Base-by-base conservation (phyloP, 352 stramenopile species). In the Blastocystis sp. region DNA sequence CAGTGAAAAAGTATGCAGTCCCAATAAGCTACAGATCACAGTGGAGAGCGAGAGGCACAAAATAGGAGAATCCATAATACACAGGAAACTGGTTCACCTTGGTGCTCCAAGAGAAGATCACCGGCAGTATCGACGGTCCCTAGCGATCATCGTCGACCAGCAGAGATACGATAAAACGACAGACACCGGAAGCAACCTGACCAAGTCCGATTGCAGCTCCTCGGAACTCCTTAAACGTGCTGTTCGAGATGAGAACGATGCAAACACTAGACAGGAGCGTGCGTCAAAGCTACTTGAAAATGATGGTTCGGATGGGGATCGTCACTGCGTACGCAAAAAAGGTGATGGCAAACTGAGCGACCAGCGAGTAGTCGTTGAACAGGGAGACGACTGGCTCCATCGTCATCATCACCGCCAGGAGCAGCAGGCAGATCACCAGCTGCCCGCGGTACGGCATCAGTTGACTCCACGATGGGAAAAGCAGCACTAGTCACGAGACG, bases 161-260 rank as follows among this genome's bases (percentile, higher is more conserved):
- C 18, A 26, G 11, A 8, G 13, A 11, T 41, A 89, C 78, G 11
- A 89, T 18, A 59, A 89, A 89, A 7, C 78, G 78, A 26, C 24
- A 76, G 11, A 89, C 11, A 26, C 41, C 39, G 13, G 13, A 56
- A 24, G 50, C 37, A 13, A 89, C 26, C 41, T 89, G 78, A 34
- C 78, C 78, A 20, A 89, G 18, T 55, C 78, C 78, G 13, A 79
- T 20, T 8, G 45, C 78, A 9, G 63, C 70, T 1, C 53, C 66
- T 34, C 78, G 63, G 47, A 89, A 89, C 24, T 89, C 66, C 41
- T 76, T 79, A 59, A 68, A 89, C 4, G 50, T 78, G 41, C 63
- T 79, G 30, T 89, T 89, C 2, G 78, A 78, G 55, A 89, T 89
- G 37, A 89, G 66, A 9, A 78, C 55, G n/a, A 89, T 76, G 43